A percentile compares a stretch with the other conserved stretches of the same genome.
phyloP scores from a whole-genome alignment of 2,329 filamentous ascomycete genomes.

The Colletotrichum higginsianum region DNA sequence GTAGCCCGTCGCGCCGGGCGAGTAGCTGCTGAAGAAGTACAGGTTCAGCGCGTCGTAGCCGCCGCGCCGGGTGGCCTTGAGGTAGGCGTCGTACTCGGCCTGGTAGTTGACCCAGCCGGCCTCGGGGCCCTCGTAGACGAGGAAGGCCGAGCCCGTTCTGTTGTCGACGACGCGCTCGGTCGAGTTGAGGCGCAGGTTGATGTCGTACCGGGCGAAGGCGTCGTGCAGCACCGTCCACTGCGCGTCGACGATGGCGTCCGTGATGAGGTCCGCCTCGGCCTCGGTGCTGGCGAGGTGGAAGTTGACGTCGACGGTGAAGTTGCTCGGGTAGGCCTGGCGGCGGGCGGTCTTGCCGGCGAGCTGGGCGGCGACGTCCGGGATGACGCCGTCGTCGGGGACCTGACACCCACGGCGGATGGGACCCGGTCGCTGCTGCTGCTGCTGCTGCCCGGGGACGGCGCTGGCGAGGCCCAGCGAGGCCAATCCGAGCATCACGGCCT shows the following conservation, averaged over 20 bases:
- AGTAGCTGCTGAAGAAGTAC: constrained; percentile 59
- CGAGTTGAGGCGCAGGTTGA: constrained; percentile 46
- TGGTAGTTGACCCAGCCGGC: constrained; percentile 43
- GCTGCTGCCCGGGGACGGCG: neutral
- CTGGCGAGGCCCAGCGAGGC: constrained; percentile 26
- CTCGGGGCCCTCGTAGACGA: constrained; percentile 43
- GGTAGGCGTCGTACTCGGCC: constrained; percentile 32
- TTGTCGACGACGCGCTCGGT: constrained; percentile 47
- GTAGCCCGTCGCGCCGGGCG: constrained; percentile 57
- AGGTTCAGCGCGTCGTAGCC: constrained; percentile 60
- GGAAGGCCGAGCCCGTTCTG: constrained; percentile 43
- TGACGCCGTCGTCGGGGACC: constrained; percentile 33
- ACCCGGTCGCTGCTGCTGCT: neutral
- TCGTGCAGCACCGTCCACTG: constrained; percentile 45
- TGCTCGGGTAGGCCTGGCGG: constrained; percentile 41
- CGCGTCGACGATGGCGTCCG: constrained; percentile 41
- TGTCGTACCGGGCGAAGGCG: constrained; percentile 44
- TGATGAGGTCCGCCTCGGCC: constrained; percentile 43
- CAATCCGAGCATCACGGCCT: constrained; percentile 16
- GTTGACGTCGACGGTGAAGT: constrained; percentile 47
- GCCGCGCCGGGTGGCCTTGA: constrained; percentile 52
- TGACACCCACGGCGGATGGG: constrained; percentile 29
- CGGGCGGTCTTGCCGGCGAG: neutral
- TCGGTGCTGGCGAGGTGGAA: constrained; percentile 48
- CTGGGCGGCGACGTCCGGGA: constrained; percentile 1